phyloP scores from a whole-genome alignment of 768 basidiomycete genomes.

The Amanita rubescens region DNA sequence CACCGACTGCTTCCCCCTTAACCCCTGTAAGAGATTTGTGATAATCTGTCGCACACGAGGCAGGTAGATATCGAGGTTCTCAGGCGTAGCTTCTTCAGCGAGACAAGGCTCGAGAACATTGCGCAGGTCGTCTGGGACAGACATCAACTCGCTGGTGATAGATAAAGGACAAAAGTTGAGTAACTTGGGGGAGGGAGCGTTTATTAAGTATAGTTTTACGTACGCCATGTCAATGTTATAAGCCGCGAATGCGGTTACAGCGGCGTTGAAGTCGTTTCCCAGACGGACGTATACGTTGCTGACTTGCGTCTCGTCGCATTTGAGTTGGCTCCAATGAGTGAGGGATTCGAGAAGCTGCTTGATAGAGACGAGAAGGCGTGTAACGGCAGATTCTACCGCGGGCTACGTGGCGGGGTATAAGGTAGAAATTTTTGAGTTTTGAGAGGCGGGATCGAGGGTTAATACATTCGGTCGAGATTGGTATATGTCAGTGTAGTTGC shows the following conservation, averaged over 20 bases:
- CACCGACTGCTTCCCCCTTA: constrained; percentile 86
- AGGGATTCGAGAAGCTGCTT: constrained; percentile 90
- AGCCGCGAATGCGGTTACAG: constrained; percentile 79
- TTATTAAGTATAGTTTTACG: constrained; percentile 25
- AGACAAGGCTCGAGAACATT: constrained; percentile 85
- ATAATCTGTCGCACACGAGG: constrained; percentile 91
- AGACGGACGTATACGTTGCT: constrained; percentile 96
- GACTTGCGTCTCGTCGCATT: constrained; percentile 71
- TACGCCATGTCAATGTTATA: constrained; percentile 91
- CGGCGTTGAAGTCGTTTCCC: constrained; percentile 95
- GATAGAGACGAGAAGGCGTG: constrained; percentile 87
- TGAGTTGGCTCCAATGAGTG: constrained; percentile 72
- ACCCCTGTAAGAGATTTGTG: constrained; percentile 83
- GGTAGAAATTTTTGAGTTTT: no score
- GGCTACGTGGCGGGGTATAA: constrained; percentile 35
- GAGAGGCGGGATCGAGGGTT: no score
- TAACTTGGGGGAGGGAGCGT: background rate
- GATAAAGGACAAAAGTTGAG: constrained; percentile 4
- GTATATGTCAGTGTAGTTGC: background rate
- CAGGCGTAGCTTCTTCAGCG: constrained; percentile 79
- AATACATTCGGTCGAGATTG: no score
- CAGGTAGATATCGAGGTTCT: constrained; percentile 83
- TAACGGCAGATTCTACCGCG: constrained; percentile 86
- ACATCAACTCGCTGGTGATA: constrained; percentile 66
- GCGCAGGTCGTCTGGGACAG: constrained; percentile 86